These are phyloP conservation scores for Trichoderma koningii DNA, from an alignment of 2,329 filamentous ascomycete species.

Conservation along the genomic window DNA sequence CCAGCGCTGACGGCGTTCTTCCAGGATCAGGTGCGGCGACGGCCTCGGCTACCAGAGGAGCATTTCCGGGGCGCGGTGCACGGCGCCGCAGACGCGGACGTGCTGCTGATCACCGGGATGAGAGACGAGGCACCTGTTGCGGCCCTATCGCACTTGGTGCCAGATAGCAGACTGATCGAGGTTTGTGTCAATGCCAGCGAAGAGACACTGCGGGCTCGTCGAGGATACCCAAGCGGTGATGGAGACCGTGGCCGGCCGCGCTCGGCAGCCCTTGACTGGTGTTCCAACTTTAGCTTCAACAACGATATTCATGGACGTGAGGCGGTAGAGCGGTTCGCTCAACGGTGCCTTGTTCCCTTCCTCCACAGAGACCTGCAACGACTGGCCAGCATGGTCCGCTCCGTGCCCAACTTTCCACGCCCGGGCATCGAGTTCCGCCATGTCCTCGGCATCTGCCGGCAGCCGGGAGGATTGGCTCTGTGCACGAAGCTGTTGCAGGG, in stretches of 20 bases:
- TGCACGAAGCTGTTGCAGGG: constrained; percentile 53
- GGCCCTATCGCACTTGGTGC: constrained; percentile 55
- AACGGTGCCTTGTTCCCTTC: constrained; percentile 47
- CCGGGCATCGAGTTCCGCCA: constrained; percentile 58
- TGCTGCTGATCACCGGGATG: constrained; percentile 64
- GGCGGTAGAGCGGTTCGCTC: constrained; percentile 45
- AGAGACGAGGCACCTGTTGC: constrained; percentile 61
- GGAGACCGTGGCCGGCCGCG: constrained; percentile 25
- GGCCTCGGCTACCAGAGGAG: constrained; percentile 51
- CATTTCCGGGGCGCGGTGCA: constrained; percentile 53
- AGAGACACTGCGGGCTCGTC: constrained; percentile 42
- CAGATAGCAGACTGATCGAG: constrained; percentile 56
- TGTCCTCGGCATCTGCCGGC: constrained; percentile 57
- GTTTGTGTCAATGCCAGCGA: constrained; percentile 49
- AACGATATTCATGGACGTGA: constrained; percentile 52
- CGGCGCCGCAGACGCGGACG: constrained; percentile 47
- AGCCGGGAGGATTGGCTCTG: constrained; percentile 51
- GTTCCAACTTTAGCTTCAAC: constrained; percentile 51
- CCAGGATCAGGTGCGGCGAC: constrained; percentile 45
- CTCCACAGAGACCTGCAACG: constrained; percentile 48
- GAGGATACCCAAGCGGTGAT: constrained; percentile 32
- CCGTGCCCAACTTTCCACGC: constrained; percentile 53
- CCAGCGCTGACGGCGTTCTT: constrained; percentile 55
- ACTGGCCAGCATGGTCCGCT: constrained; percentile 53
- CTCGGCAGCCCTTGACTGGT: constrained; percentile 36